phyloP scores from a whole-genome alignment of 768 basidiomycete genomes.

The Tephrocybe sp. region DNA sequence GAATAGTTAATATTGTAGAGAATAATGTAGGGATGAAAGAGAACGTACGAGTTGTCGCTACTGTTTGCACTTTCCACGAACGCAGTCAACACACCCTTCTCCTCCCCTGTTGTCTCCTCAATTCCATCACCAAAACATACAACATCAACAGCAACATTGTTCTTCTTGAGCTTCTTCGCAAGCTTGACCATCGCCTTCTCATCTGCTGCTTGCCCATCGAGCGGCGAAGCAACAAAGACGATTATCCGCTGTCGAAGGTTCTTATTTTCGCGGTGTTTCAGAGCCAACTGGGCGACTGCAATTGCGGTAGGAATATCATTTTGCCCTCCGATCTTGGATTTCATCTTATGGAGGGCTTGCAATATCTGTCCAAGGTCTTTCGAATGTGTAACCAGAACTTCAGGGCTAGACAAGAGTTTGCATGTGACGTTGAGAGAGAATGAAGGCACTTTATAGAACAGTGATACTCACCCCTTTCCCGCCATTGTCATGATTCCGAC shows the following conservation, averaged over 20 bases:
- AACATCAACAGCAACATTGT: conserved; percentile 94
- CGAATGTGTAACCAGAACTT: conserved; percentile 94
- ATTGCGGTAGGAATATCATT: conserved; percentile 90
- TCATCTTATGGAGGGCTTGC: conserved; percentile 67
- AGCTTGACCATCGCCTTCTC: conserved; percentile 82
- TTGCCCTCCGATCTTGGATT: conserved; percentile 72
- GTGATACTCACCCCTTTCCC: conserved; percentile 74
- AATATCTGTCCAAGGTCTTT: conserved; percentile 94
- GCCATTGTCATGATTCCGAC: conserved; percentile 99
- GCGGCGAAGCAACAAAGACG: conserved; percentile 89
- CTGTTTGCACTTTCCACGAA: conserved; percentile 83
- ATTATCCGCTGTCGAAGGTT: conserved; percentile 95
- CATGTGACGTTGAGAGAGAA: not conserved
- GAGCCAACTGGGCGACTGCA: conserved; percentile 89
- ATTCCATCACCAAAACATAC: conserved; percentile 90
- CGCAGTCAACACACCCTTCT: conserved; percentile 62
- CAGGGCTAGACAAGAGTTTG: conserved; percentile 55
- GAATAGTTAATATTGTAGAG: not conserved
- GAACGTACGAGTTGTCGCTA: conserved; percentile 79
- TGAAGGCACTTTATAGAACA: too few species aligned
- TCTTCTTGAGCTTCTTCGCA: conserved; percentile 98
- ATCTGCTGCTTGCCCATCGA: conserved; percentile 66
- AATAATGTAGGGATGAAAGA: not conserved
- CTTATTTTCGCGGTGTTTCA: conserved; percentile 99
- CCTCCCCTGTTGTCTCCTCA: conserved; percentile 59